A percentile compares a stretch with the other conserved stretches of the same genome.
These are phyloP conservation scores for Elongisporangium undulatum DNA, from an alignment of 352 stramenopile species.

Conservation along the genomic window DNA sequence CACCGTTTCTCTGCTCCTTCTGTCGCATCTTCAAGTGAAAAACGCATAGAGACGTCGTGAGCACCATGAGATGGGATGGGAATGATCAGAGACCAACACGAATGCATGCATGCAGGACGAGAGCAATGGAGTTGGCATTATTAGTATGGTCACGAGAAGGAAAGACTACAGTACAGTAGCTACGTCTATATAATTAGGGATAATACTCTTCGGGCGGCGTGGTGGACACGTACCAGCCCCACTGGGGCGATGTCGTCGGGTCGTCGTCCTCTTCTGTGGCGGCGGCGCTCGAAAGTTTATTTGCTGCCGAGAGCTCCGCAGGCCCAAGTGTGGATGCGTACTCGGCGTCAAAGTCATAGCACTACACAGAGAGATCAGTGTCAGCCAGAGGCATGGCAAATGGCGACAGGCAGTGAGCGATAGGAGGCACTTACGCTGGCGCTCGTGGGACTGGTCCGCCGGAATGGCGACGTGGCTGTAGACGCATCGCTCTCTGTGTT, in stretches of 20 bases:
- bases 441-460: slow-evolving; percentile 20
- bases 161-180: neutral
- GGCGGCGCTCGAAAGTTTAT: slow-evolving; percentile 4
- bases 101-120: neutral
- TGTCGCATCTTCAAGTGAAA: neutral
- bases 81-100: neutral
- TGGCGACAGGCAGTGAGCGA: neutral
- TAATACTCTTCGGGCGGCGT: slow-evolving; percentile 77
- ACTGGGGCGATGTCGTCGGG: slow-evolving; percentile 51
- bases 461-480: slow-evolving; percentile 29
- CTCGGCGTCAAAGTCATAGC: slow-evolving; percentile 26
- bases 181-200: slow-evolving; percentile 11
- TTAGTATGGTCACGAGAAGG: neutral
- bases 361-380: slow-evolving; percentile 16
- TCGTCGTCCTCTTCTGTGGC: slow-evolving; percentile 35
- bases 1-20: neutral
- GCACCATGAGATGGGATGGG: neutral
- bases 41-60: neutral
- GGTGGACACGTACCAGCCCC: slow-evolving; percentile 82
- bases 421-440: slow-evolving; percentile 21
- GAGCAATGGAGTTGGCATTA: neutral
- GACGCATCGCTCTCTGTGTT: slow-evolving; percentile 67
- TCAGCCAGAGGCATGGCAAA: neutral
- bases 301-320: slow-evolving; percentile 9
- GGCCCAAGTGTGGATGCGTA: slow-evolving; percentile 10